A percentile compares a stretch with the other conserved stretches of the same genome.
These are phyloP conservation scores for Areca catechu DNA, from an alignment of 176 grass and related monocot genomes.

Conservation along the genomic window DNA sequence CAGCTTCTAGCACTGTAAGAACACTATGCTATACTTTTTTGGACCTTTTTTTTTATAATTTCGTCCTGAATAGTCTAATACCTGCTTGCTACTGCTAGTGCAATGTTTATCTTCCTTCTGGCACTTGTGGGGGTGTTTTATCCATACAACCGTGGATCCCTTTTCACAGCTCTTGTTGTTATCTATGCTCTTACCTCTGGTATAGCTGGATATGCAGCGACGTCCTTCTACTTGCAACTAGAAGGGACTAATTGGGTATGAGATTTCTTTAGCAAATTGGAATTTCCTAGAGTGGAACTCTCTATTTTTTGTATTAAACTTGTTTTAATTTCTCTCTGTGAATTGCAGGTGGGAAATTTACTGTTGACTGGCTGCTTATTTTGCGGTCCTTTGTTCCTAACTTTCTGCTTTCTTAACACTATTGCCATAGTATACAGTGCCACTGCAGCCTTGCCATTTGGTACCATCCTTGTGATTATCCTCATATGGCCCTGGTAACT, in stretches of 20 bases:
- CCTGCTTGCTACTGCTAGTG: constrained; percentile 29
- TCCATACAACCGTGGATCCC: constrained; percentile 85
- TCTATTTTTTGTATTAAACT: neutral
- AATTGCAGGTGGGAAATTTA: constrained; percentile 88
- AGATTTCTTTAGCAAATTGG: neutral
- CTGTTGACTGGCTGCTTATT: constrained; percentile 83
- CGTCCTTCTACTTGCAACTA: constrained; percentile 82
- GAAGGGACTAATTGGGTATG: constrained; percentile 91
- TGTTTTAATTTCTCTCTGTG: neutral
- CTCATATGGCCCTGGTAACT: constrained; percentile 88
- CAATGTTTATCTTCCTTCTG: constrained; percentile 84
- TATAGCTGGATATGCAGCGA: constrained; percentile 86
- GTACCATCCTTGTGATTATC: constrained; percentile 88
- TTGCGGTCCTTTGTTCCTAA: constrained; percentile 85
- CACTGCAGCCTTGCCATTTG: constrained; percentile 83
- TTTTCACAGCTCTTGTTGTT: constrained; percentile 95
- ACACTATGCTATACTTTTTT: neutral
- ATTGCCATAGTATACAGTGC: constrained; percentile 84
- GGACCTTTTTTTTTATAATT: neutral
- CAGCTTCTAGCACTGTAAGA: constrained; percentile 94
- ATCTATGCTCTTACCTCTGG: constrained; percentile 91
- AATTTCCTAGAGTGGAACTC: neutral
- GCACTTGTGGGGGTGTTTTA: constrained; percentile 89
- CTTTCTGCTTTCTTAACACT: constrained; percentile 91
- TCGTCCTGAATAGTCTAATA: constrained; percentile 9